Evolutionary conservation across 2,329 filamentous ascomycete species (phyloP).

Genomic region (Fusarium continuum): DNA sequence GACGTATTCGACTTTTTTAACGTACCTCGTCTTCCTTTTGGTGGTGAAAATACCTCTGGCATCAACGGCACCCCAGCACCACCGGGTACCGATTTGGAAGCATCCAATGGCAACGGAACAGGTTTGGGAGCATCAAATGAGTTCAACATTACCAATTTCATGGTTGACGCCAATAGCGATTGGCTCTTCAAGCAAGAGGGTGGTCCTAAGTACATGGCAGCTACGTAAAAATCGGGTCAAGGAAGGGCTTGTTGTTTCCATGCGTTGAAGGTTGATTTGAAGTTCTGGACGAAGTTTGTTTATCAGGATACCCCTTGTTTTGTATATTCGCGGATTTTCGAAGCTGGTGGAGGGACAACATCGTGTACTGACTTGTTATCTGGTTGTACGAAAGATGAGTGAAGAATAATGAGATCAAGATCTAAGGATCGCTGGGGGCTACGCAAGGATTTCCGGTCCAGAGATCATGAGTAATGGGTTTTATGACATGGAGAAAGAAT

Average conservation of each 20-base stretch:
- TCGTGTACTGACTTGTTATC: not conserved
- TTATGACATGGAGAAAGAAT: slow-evolving; percentile 14
- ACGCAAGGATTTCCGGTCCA: not conserved
- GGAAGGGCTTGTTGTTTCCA: not conserved
- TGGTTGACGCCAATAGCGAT: slow-evolving; percentile 77
- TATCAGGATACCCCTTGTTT: slow-evolving; percentile 34
- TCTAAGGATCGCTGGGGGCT: not conserved
- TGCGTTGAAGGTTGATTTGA: not conserved
- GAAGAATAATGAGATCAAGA: not conserved
- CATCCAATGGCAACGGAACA: slow-evolving; percentile 40
- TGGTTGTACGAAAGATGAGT: not conserved
- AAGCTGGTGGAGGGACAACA: not conserved
- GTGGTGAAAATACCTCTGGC: slow-evolving; percentile 48
- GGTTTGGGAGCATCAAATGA: slow-evolving; percentile 60
- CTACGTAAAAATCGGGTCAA: slow-evolving; percentile 10
- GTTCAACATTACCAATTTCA: slow-evolving; percentile 82
- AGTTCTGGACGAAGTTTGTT: slow-evolving; percentile 9
- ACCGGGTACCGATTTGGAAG: slow-evolving; percentile 41
- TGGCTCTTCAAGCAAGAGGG: slow-evolving; percentile 73
- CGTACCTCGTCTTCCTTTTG: slow-evolving; percentile 74
- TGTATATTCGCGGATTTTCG: not conserved
- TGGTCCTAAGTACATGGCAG: slow-evolving; percentile 42
- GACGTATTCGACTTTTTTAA: slow-evolving; percentile 98
- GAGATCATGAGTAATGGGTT: not conserved
- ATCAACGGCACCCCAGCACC: slow-evolving; percentile 30